phyloP scores from a whole-genome alignment of 2,329 filamentous ascomycete species.

The Lachnellula arida region DNA sequence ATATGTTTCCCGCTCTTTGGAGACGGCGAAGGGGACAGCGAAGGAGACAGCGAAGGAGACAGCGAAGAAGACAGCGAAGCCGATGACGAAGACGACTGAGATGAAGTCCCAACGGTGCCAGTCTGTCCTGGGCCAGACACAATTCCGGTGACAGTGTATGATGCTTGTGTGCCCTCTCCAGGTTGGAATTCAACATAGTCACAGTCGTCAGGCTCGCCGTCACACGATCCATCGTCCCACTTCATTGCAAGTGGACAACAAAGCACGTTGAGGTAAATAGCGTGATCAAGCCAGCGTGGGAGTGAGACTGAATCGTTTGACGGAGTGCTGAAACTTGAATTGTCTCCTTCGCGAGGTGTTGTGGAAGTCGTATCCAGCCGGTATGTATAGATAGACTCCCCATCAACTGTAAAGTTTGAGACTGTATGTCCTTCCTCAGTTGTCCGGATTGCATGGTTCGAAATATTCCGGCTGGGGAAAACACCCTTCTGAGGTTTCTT shows the following conservation, averaged over 20 bases:
- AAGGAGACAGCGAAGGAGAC: too few relatives aligned
- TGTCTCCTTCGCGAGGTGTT: background rate
- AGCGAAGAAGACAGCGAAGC: too few relatives aligned
- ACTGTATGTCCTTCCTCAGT: background rate
- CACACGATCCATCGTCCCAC: background rate
- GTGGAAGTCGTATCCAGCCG: background rate
- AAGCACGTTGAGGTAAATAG: background rate
- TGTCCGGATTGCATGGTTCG: background rate
- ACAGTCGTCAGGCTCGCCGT: too few relatives aligned
- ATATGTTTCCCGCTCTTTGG: too few relatives aligned
- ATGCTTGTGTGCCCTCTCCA: background rate
- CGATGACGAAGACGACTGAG: too few relatives aligned
- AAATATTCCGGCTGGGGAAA: background rate
- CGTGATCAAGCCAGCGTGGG: background rate
- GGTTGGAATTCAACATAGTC: background rate
- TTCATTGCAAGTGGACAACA: background rate
- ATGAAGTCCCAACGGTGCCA: too few relatives aligned
- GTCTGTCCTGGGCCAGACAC: too few relatives aligned
- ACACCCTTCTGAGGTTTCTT: too few relatives aligned
- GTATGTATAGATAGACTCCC: background rate
- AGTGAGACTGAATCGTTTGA: background rate
- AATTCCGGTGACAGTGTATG: too few relatives aligned
- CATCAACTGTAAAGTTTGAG: background rate
- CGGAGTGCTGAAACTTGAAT: background rate
- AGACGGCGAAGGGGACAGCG: too few relatives aligned